Evolutionary conservation across 140 eudicot species (phyloP).

Genomic region (Erigeron philadelphicus): DNA sequence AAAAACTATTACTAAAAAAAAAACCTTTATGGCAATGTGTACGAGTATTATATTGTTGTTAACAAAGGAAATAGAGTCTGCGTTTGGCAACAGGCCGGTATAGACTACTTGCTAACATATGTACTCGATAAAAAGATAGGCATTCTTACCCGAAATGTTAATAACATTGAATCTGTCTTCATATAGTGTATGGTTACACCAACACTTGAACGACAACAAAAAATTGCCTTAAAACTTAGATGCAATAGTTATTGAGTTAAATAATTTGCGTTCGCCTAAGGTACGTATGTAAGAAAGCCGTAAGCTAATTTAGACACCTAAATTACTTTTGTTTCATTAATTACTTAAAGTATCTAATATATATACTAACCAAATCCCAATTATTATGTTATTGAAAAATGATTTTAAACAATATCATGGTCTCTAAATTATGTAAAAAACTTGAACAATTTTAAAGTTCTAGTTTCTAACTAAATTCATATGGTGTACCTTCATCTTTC

Average conservation of each 20-base stretch:
- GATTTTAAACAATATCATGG: background rate
- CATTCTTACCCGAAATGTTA: no score
- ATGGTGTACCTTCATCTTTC: slow-evolving; percentile 38
- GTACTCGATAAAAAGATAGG: no score
- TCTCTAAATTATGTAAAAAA: background rate
- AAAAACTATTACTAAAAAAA: no score
- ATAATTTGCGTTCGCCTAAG: no score
- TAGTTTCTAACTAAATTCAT: background rate
- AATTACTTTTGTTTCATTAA: background rate
- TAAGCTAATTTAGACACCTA: no score
- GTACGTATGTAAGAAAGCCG: no score
- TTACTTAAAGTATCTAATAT: background rate
- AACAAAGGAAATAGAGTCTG: no score
- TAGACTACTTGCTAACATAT: no score
- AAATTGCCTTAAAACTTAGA: background rate
- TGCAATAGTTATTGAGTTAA: background rate
- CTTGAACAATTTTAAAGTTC: background rate
- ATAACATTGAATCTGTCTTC: background rate
- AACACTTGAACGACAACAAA: background rate
- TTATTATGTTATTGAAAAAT: background rate
- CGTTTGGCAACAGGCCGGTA: no score
- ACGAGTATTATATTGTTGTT: no score
- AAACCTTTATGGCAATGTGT: no score
- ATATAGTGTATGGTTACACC: background rate
- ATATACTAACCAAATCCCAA: background rate